Evolutionary conservation across 495 filamentous ascomycete species (phyloP).

Genomic region (Neurospora sp.): DNA sequence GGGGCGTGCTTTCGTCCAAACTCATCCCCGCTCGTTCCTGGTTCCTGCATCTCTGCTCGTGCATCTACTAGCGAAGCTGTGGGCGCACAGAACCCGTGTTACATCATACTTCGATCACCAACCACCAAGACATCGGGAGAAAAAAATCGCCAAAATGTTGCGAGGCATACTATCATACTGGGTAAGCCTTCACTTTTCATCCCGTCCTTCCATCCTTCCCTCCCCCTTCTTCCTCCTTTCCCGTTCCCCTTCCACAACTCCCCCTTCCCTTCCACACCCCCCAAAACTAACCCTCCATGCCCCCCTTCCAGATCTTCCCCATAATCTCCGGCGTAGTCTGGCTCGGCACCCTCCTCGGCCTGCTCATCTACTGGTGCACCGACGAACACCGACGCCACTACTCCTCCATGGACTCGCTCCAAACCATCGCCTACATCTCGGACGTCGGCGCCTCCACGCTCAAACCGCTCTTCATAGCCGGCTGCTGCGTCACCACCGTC

Average conservation of each 20-base stretch:
- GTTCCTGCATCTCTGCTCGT: not conserved
- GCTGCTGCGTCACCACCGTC: constrained; percentile 67
- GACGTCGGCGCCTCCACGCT: constrained; percentile 61
- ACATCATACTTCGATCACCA: not conserved
- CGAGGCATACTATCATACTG: constrained; percentile 39
- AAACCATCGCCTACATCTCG: constrained; percentile 76
- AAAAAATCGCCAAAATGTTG: constrained; percentile 11
- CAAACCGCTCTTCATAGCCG: constrained; percentile 82
- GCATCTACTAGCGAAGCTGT: not conserved
- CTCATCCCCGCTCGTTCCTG: not conserved
- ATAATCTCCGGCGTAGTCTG: constrained; percentile 71
- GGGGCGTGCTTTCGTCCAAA: not conserved
- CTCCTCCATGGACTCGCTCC: constrained; percentile 49
- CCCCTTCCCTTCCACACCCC: not conserved
- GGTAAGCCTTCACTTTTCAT: constrained; percentile 21
- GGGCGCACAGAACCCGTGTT: not conserved
- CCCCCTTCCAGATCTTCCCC: constrained; percentile 68
- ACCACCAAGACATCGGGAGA: not conserved
- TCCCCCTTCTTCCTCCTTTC: not conserved
- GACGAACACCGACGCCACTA: constrained; percentile 50
- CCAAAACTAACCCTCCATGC: not conserved
- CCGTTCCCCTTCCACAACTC: not conserved
- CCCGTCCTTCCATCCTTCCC: not conserved
- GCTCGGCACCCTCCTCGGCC: constrained; percentile 53
- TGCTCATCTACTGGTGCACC: constrained; percentile 53